Percentiles rank a stretch among this genome's conserved stretches.
Evolutionary conservation across 345 rosid genomes (phyloP).

Genomic region (Populus nigra): DNA sequence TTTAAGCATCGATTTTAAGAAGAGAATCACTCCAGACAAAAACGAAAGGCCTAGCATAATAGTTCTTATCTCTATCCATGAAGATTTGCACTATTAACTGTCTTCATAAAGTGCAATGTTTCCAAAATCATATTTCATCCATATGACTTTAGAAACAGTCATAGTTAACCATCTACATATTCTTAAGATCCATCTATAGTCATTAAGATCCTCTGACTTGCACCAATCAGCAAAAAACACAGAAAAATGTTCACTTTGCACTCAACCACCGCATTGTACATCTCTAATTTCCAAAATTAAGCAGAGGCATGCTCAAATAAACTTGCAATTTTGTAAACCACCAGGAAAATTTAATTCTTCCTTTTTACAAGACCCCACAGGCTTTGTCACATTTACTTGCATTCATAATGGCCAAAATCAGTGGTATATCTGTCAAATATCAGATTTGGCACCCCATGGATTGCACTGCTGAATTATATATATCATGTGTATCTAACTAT

Average conservation of each 20-base stretch:
- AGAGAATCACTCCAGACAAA: background rate
- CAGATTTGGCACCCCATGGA: background rate
- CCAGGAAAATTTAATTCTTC: background rate
- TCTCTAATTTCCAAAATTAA: background rate
- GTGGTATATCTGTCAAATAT: background rate
- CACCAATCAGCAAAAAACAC: background rate
- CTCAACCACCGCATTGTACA: background rate
- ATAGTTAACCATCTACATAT: background rate
- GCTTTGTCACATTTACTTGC: background rate
- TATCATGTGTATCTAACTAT: background rate
- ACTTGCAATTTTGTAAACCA: background rate
- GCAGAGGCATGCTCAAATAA: background rate
- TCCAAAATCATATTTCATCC: background rate
- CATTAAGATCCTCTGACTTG: background rate
- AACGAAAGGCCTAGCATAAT: background rate
- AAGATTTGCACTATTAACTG: background rate
- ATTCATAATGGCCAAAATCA: background rate
- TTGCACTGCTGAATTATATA: background rate
- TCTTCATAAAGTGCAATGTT: background rate
- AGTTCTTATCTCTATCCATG: background rate
- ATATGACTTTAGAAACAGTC: background rate
- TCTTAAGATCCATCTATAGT: background rate
- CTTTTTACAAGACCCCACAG: background rate
- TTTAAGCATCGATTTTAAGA: background rate
- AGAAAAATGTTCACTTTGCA: background rate